phyloP scores from a whole-genome alignment of 192 early-diverging fungal species.

The Dimargaris cristalligena region DNA sequence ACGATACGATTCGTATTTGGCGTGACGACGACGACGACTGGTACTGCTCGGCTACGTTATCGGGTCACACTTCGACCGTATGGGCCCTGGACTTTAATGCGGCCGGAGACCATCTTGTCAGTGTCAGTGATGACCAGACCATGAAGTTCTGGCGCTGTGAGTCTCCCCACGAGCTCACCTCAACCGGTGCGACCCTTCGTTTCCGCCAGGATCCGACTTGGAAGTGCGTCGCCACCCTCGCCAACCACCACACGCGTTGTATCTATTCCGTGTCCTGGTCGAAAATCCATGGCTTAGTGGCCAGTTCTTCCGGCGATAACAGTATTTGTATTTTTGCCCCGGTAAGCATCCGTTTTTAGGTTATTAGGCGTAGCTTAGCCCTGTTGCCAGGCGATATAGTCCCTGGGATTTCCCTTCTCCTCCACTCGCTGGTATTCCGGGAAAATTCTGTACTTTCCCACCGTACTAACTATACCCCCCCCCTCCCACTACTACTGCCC shows the following conservation, averaged over 20 bases:
- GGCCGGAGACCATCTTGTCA: constrained; percentile 41
- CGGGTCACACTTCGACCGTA: constrained; percentile 78
- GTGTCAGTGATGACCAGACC: constrained; percentile 77
- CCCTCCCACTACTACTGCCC: no score
- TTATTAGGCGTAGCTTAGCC: no score
- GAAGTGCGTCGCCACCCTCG: constrained; percentile 46
- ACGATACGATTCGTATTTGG: constrained; percentile 90
- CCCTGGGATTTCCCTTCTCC: no score
- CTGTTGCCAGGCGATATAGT: no score
- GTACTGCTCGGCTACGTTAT: constrained; percentile 73
- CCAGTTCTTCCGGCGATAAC: constrained; percentile 76
- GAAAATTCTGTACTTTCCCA: no score
- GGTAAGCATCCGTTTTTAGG: background rate
- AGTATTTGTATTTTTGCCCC: constrained; percentile 43
- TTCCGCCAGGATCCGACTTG: constrained; percentile 41
- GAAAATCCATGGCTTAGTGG: constrained; percentile 46
- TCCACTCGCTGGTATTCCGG: no score
- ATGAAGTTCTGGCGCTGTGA: constrained; percentile 59
- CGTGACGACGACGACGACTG: constrained; percentile 93
- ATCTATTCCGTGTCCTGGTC: constrained; percentile 93
- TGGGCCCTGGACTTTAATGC: constrained; percentile 84
- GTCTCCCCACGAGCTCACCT: constrained; percentile 15
- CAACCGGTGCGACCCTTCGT: constrained; percentile 29
- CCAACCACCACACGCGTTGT: constrained; percentile 61
- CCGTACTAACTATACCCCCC: no score